Evolutionary conservation across 176 grass and related monocot genomes (phyloP), one percentile per base, ranked within the genome.

Genomic region (Oryza australiensis): DNA sequence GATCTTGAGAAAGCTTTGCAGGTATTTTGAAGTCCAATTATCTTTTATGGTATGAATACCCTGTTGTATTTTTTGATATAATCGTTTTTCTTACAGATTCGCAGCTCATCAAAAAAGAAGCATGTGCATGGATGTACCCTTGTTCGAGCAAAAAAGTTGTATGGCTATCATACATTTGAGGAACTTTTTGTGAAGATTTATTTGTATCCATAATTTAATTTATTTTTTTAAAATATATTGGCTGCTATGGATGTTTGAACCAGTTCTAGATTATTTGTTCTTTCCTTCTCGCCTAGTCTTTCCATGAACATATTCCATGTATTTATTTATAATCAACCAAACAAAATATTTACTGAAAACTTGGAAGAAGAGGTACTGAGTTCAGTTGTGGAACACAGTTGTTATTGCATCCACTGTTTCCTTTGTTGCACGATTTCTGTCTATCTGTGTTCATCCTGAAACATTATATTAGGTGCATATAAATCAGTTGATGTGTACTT

Each of bases 131-230:
- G 95, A 73, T 98, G 75, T 89, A 89, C 16, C 72, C 90, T 98
- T 86, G 95, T 94, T 91, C 89, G 93, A 85, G 95, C 92, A 45
- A 98, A 98, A 69, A 94, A 88, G 45, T 65, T 98, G 66, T 98
- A 98, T 81, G 95, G 95, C 4, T 98, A 87, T 85, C 89, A 92
- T 88, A 87, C 72, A 11, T 87, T 66, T 3, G 95, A 98, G 78
- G 92, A 94, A 28, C 30, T 94, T 72, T 98, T 98, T 82, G 46
- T 98, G 66, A 98, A 98, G 76, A 98, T 98, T 35, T 94, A 89
- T 73, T 74, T 98, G 95, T 98, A 98, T 98, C 95, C 95, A 84
- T 28, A 57, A 60, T 81, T 77, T 81, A 12, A 65, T 53, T 53
- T 15, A 26, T 72, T 84, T 26, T 59, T 65, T 20, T 6, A 53